A percentile compares a stretch with the other conserved stretches of the same genome.
These are phyloP conservation scores for Ogataea wickerhamii DNA, from an alignment of 805 yeast species.

Conservation along the genomic window DNA sequence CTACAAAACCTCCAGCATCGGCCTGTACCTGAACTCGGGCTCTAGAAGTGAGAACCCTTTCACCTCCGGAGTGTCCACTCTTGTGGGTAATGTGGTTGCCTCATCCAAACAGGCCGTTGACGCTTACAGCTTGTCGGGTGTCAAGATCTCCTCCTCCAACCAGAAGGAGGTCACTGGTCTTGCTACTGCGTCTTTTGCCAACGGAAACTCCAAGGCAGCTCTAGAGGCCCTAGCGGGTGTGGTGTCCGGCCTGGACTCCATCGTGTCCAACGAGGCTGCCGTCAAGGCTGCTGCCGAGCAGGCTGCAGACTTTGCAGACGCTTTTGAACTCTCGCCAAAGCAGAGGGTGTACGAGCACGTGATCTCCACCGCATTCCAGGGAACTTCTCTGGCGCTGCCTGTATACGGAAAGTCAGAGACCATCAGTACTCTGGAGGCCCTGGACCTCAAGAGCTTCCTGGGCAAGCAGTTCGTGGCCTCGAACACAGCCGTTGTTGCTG, in stretches of 20 bases:
- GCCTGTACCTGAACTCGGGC: conserved; percentile 73
- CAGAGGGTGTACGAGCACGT: conserved; percentile 67
- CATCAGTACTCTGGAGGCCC: conserved; percentile 49
- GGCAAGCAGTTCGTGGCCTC: conserved; percentile 55
- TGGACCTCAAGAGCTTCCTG: conserved; percentile 57
- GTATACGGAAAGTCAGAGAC: conserved; percentile 70
- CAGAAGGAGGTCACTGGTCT: conserved; percentile 66
- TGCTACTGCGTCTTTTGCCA: conserved; percentile 55
- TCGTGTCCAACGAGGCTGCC: conserved; percentile 39
- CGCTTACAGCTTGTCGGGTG: conserved; percentile 46
- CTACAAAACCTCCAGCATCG: conserved; percentile 57
- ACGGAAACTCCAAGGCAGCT: conserved; percentile 50
- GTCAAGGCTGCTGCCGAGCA: conserved; percentile 45
- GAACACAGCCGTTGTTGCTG: conserved; percentile 62
- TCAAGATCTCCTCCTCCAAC: conserved; percentile 49
- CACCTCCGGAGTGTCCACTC: conserved; percentile 76
- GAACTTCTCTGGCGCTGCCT: conserved; percentile 76
- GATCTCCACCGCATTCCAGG: conserved; percentile 83
- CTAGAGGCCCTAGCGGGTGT: conserved; percentile 47
- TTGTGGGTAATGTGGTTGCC: conserved; percentile 51
- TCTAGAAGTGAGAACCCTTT: conserved; percentile 75
- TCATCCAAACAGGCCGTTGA: conserved; percentile 32
- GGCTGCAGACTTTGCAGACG: conserved; percentile 45
- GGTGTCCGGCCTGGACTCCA: conserved; percentile 34
- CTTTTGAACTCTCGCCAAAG: conserved; percentile 54